Evolutionary conservation across 202 grass and related monocot species (phyloP).

Genomic region (Tripidium arundinaceum): DNA sequence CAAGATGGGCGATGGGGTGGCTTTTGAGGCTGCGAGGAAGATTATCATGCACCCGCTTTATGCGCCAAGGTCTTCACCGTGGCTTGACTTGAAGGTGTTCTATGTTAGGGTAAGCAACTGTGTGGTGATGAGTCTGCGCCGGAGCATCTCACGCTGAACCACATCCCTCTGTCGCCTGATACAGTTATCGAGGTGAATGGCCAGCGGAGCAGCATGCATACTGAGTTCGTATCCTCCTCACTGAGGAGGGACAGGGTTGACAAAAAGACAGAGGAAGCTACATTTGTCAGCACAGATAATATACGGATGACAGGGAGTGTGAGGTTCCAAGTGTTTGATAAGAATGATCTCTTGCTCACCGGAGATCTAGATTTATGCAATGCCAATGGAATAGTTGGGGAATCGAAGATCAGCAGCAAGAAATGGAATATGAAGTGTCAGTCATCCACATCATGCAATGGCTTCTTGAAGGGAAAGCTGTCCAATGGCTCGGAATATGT

Average conservation of each 20-base stretch:
- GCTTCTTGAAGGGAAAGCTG: constrained; percentile 62
- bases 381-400: constrained; percentile 47
- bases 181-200: too few species aligned
- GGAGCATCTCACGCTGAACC: constrained; percentile 65
- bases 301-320: constrained; percentile 86
- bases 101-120: constrained; percentile 76
- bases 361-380: constrained; percentile 57
- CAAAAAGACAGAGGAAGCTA: constrained; percentile 71
- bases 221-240: constrained; percentile 68
- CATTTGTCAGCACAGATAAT: constrained; percentile 76
- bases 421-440: constrained; percentile 82
- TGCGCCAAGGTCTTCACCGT: constrained; percentile 62
- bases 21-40: constrained; percentile 61
- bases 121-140: constrained; percentile 56
- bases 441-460: constrained; percentile 40
- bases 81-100: constrained; percentile 83
- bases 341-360: constrained; percentile 58
- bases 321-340: constrained; percentile 76
- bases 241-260: constrained; percentile 76
- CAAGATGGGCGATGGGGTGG: constrained; percentile 37
- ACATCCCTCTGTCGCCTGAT: constrained; percentile 57
- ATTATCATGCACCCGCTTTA: constrained; percentile 92
- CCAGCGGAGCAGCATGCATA: constrained; percentile 50
- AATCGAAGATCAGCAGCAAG: constrained; percentile 47
- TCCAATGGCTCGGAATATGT: constrained; percentile 41